These are phyloP conservation scores for Coniferiporia sulphurascens DNA, from an alignment of 1,284 basidiomycete genomes.

Conservation along the genomic window DNA sequence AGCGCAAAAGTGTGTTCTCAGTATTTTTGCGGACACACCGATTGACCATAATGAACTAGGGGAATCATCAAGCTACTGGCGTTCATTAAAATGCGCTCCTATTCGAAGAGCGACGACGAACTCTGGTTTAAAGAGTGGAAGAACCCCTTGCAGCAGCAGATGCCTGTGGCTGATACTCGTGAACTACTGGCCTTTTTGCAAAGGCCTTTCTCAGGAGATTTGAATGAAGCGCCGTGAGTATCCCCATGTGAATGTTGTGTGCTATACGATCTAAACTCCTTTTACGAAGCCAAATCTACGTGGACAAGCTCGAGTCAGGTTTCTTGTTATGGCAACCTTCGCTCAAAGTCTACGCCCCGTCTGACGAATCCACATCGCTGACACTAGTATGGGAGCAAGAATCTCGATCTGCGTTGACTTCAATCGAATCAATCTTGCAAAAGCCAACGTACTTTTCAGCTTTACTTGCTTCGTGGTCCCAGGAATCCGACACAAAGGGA, in stretches of 20 bases:
- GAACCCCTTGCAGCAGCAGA: constrained; percentile 63
- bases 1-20: constrained; percentile 57
- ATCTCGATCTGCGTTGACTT: constrained; percentile 57
- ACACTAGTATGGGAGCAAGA: constrained; percentile 60
- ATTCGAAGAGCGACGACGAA: constrained; percentile 61
- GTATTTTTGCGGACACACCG: constrained; percentile 10
- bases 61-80: constrained; percentile 73
- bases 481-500: constrained; percentile 59
- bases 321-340: constrained; percentile 81
- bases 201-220: constrained; percentile 28
- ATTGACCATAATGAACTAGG: constrained; percentile 33
- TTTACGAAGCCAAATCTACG: constrained; percentile 37
- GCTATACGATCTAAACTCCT: neutral
- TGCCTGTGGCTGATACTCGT: constrained; percentile 46
- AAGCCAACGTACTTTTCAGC: constrained; percentile 57
- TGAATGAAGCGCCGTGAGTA: constrained; percentile 22
- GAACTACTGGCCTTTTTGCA: constrained; percentile 45
- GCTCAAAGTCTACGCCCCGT: constrained; percentile 64
- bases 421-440: constrained; percentile 47
- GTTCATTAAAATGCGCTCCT: constrained; percentile 83
- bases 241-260: neutral
- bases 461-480: constrained; percentile 60
- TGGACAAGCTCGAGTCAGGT: constrained; percentile 82
- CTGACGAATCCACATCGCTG: constrained; percentile 39
- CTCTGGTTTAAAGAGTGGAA: constrained; percentile 78